Conservation (phyloP, 495 filamentous ascomycete species). For the Xylaria scruposa region DNA sequence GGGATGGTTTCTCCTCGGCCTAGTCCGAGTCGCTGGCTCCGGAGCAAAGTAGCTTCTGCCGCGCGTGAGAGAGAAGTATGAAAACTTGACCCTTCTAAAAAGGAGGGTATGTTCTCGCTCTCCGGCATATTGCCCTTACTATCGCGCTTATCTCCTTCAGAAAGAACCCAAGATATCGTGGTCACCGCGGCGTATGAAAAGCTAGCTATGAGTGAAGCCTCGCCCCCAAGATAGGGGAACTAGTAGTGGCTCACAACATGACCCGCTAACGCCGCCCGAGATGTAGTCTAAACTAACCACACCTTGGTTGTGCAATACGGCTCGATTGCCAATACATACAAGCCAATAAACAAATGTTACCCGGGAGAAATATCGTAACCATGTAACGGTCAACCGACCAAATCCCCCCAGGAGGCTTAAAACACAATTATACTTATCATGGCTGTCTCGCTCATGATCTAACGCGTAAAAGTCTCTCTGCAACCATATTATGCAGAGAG, state of each 20-base stretch:
- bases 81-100: conserved; percentile 7
- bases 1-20: conserved; percentile 53
- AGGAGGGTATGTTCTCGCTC: background rate
- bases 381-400: background rate
- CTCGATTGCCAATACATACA: conserved; percentile 22
- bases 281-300: conserved; percentile 20
- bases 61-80: conserved; percentile 29
- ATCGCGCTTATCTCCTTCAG: conserved; percentile 65
- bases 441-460: conserved; percentile 10
- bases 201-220: background rate
- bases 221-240: background rate
- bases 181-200: conserved; percentile 19
- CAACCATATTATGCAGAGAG: background rate
- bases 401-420: background rate
- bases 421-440: conserved; percentile 17
- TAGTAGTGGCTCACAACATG: background rate
- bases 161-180: conserved; percentile 50
- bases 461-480: background rate
- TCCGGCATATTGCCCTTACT: conserved; percentile 56
- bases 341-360: conserved; percentile 16
- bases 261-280: conserved; percentile 12
- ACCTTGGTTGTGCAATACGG: conserved; percentile 24
- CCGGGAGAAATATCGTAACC: conserved; percentile 10
- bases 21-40: conserved; percentile 62
- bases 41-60: conserved; percentile 58